Base-by-base conservation (phyloP, 108 stramenopile species). In the Discostella pseudostelligera region DNA sequence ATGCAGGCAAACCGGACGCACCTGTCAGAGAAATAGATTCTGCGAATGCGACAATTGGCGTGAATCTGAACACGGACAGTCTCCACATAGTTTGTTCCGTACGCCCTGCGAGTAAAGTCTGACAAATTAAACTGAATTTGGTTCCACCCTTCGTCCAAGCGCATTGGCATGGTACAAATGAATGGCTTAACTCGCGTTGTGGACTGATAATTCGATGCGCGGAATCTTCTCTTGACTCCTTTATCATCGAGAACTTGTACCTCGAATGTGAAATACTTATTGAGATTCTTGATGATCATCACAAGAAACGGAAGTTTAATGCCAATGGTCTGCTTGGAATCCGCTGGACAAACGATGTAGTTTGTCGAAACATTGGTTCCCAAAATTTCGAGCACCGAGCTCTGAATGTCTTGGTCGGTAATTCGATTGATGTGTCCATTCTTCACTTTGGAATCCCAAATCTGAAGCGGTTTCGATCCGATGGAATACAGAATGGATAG, bases 121-220 rank as follows among this genome's bases (percentile, higher is more conserved):
- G 72, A 79, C 47, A 96, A 77, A 81, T 96, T 96, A 74, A 96
- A 96, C 72, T 96, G 95, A 48, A 96, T 93, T 77, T 96, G 95
- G 82, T 96, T 96, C 95, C 95, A 96, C 24, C 95, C 95, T 54
- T 96, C 95, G 55, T 96, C 95, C 43, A 96, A 73, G 25, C 91
- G 81, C 95, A 96, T 96, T 54, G 95, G 95, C 95, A 96, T 96
- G 19, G 93, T 92, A 78, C 95, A 96, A 63, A 96, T 96, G 73
- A 94, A 96, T 12, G 93, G 90, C 80, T 96, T 94, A 22, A 96
- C 95, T 55, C 93, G 75, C 20, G 95, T 96, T 35, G 88, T 90
- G 39, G 83, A 87, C 77, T 96, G 95, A 60, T 93, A 96, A 72
- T 92, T 96, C 40, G 88, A 90, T 8, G 95, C 95, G 20, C 95